These are phyloP conservation scores for Lobosporangium transversale DNA, from an alignment of 192 early-diverging fungal species.

Conservation along the genomic window DNA sequence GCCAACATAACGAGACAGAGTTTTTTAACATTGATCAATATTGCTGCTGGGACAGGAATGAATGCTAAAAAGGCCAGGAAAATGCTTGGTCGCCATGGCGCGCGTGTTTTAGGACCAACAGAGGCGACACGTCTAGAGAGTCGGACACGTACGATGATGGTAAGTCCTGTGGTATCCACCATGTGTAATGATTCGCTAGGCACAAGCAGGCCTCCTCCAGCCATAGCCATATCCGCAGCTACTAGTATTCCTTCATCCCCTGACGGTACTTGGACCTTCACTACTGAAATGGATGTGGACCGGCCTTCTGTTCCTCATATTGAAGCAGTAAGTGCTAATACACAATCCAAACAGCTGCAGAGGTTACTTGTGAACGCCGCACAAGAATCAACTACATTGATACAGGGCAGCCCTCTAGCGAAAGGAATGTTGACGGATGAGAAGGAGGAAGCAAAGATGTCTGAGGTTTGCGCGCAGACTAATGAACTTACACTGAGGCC, in stretches of 20 bases:
- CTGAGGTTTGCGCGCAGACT: not conserved
- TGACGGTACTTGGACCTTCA: not conserved
- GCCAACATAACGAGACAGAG: not conserved
- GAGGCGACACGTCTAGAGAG: not conserved
- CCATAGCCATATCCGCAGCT: not conserved
- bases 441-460: not conserved
- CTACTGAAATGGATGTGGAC: not conserved
- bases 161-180: not conserved
- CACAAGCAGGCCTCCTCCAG: too few species aligned
- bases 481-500: too few species aligned
- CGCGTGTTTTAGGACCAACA: not conserved
- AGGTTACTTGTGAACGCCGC: not conserved
- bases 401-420: not conserved
- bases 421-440: not conserved
- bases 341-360: not conserved
- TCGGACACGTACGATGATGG: not conserved
- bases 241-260: not conserved
- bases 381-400: not conserved
- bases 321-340: not conserved
- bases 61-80: not conserved
- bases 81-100: not conserved
- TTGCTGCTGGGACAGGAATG: not conserved
- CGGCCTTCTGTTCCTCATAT: not conserved
- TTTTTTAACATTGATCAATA: not conserved
- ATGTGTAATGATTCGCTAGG: not conserved